Conservation (phyloP, 2,329 filamentous ascomycete genomes). For the Microascus cirrosus region DNA sequence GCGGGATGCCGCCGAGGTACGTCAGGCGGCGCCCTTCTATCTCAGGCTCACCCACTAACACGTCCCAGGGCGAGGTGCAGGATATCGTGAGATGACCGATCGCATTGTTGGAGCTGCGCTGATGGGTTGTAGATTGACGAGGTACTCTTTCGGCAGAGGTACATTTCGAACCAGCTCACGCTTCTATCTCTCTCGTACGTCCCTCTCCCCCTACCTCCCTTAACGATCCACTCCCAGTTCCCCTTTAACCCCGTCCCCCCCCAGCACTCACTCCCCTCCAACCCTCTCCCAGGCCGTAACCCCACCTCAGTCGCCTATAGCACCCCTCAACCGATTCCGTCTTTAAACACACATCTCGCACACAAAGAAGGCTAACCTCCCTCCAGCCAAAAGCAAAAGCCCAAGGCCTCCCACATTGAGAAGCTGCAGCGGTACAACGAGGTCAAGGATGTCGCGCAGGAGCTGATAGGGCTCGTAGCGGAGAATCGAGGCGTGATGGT, state of each 20-base stretch:
- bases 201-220: neutral
- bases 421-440: constrained; percentile 23
- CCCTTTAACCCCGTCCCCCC: neutral
- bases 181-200: neutral
- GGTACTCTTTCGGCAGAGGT: neutral
- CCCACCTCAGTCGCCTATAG: neutral
- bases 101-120: neutral
- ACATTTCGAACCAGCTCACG: constrained; percentile 2
- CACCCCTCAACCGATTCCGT: neutral
- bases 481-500: constrained; percentile 20
- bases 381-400: neutral
- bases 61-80: neutral
- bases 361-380: neutral
- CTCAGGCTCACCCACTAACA: neutral
- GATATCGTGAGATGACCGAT: neutral
- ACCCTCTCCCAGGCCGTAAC: neutral
- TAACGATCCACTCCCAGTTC: neutral
- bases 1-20: neutral
- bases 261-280: neutral
- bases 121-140: neutral
- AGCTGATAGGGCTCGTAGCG: constrained; percentile 24
- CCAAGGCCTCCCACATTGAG: neutral
- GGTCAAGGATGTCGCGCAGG: constrained; percentile 23
- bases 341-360: neutral
- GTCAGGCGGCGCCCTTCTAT: neutral